Base-by-base conservation (phyloP, 2,329 filamentous ascomycete species). In the Shiraia sp. region DNA sequence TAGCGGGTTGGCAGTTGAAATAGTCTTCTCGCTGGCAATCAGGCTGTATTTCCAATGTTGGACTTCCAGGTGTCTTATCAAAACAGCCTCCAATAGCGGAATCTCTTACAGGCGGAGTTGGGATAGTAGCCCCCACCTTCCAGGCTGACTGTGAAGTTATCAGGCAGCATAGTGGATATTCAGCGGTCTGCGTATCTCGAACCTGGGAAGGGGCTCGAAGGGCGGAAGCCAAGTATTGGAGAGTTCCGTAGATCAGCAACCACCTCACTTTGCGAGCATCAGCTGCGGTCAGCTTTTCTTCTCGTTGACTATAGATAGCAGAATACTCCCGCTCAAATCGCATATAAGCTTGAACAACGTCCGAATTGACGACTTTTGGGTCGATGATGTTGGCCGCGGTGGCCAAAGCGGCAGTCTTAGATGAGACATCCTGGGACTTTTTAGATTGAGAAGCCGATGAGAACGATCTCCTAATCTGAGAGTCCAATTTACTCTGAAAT, bases 191-290 rank as follows among this genome's bases (percentile, higher is more conserved):
- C 1, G 74, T 71, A 40, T 86, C 79, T 12, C 75, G 74, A 19
- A 88, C 82, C 54, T 87, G 81, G 4, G 72, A 61, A 0, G 88
- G 84, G 0, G 79, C 73, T 24, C 78, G 72, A 1, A 81, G 85
- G 26, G 83, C 82, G 38, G 80, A 81, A 8, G 79, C 77, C 1
- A 93, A 75, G n/a, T 83, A 84, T 62, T 93, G 88, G 42, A 89
- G 78, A 3, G 82, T 78, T 13, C 82, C 79, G 57, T 92, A 92
- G 6, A 92, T 78, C 25, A 91, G 63, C 22, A 91, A 80, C 88
- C 88, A 93, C 27, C 88, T 78, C 12, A 90, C 79, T 65, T 90
- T 91, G 28, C 88, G 81, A 1, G 82, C 86, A 49, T 92, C 88
- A 7, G 78, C 73, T 9, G 82, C 70, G 0, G 79, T 78, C 1